phyloP scores from a whole-genome alignment of 1,284 basidiomycete genomes.

The Phellopilus nigrolimitatus region DNA sequence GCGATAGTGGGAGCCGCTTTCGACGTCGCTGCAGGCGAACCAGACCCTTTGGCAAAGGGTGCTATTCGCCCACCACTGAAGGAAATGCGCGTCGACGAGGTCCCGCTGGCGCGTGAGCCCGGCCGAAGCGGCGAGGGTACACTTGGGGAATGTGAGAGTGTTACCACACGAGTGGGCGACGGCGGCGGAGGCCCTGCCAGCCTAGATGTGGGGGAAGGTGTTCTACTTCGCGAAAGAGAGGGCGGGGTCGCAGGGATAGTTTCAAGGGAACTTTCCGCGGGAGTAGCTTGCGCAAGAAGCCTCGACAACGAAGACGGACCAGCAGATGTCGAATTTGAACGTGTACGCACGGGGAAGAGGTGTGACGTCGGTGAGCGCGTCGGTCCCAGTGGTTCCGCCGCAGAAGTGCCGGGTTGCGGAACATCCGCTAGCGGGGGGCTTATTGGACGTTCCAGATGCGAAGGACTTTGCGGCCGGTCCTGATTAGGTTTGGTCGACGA shows the following conservation, averaged over 20 bases:
- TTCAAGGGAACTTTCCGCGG: slow-evolving; percentile 14
- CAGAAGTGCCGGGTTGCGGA: slow-evolving; percentile 11
- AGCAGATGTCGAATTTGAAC: slow-evolving; percentile 20
- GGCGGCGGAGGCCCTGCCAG: slow-evolving; percentile 7
- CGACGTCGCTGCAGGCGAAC: slow-evolving; percentile 1
- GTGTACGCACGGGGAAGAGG: slow-evolving; percentile 20
- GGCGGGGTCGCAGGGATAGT: slow-evolving; percentile 18
- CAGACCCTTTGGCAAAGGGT: slow-evolving; percentile 15
- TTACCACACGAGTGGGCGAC: slow-evolving; percentile 11
- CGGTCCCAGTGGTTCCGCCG: slow-evolving; percentile 19
- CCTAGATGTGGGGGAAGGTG: slow-evolving; percentile 13
- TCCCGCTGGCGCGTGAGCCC: slow-evolving; percentile 18
- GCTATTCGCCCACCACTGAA: slow-evolving; percentile 20
- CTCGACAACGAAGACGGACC: slow-evolving; percentile 20
- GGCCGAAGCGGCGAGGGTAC: slow-evolving; percentile 18
- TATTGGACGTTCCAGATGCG: slow-evolving; percentile 20
- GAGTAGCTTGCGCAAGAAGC: slow-evolving; percentile 19
- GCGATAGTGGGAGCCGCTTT: slow-evolving; percentile 20
- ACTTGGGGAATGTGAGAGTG: slow-evolving; percentile 16
- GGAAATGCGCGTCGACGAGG: slow-evolving; percentile 18
- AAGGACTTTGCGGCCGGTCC: slow-evolving; percentile 19
- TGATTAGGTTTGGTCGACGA: slow-evolving; percentile 38
- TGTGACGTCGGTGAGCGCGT: slow-evolving; percentile 21
- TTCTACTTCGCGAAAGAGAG: slow-evolving; percentile 8
- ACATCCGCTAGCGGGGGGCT: slow-evolving; percentile 15